A percentile compares a stretch with the other conserved stretches of the same genome.
Conservation (phyloP, 1,284 basidiomycete species). For the Trichosporon faecale region DNA sequence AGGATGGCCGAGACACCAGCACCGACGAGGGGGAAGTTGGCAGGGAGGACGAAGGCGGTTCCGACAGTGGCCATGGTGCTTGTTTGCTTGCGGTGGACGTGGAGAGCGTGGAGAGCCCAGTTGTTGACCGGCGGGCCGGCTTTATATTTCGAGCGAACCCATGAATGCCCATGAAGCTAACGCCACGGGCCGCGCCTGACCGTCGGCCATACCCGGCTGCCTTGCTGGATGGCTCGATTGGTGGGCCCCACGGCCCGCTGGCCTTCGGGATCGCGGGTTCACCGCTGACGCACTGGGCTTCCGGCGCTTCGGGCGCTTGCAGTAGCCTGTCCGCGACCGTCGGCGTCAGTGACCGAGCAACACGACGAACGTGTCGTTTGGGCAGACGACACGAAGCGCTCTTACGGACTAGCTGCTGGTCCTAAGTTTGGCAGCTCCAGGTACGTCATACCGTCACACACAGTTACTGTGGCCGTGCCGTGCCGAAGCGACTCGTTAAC, state of each 20-base stretch:
- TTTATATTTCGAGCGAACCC: background rate
- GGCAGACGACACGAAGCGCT: background rate
- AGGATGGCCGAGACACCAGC: slow-evolving; percentile 32
- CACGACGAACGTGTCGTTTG: no score
- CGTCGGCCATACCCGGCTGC: background rate
- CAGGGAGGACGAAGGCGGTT: slow-evolving; percentile 26
- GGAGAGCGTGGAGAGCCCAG: background rate
- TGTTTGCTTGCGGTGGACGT: background rate
- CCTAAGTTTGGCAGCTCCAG: background rate
- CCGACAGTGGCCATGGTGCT: background rate
- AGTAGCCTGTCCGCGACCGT: no score
- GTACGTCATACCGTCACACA: background rate
- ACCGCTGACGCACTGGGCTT: background rate
- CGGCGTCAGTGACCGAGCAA: no score
- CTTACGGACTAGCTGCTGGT: no score
- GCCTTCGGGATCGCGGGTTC: background rate
- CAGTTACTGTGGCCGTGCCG: background rate
- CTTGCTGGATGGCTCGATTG: background rate
- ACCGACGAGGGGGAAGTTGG: slow-evolving; percentile 40
- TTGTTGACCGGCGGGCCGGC: background rate
- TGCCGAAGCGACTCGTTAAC: background rate
- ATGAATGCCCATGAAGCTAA: background rate
- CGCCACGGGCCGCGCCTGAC: background rate
- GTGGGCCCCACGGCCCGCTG: background rate
- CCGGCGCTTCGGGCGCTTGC: no score